Evolutionary conservation across 345 rosid species (phyloP).

Genomic region (Orychophragmus violaceus): DNA sequence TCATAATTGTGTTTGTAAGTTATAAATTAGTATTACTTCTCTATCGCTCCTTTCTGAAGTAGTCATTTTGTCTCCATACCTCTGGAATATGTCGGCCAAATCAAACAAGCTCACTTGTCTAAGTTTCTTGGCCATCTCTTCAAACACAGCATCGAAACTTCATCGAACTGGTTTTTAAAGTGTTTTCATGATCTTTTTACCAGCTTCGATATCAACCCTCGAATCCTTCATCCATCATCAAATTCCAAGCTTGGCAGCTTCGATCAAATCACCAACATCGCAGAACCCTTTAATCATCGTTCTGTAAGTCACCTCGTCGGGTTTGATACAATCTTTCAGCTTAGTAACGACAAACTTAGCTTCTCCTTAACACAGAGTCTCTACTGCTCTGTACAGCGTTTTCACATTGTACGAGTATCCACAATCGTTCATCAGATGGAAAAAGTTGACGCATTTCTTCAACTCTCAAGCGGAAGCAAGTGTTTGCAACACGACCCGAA

Average conservation of each 20-base stretch:
- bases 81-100: conserved; percentile 74
- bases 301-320: conserved; percentile 52
- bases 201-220: conserved; percentile 49
- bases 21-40: no score
- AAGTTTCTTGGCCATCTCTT: conserved; percentile 56
- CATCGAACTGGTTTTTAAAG: conserved; percentile 45
- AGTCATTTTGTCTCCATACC: conserved; percentile 84
- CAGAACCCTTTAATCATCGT: conserved; percentile 63
- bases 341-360: conserved; percentile 53
- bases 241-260: conserved; percentile 79
- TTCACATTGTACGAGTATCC: conserved; percentile 48
- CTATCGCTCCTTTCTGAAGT: conserved; percentile 72
- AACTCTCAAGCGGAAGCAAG: conserved; percentile 63
- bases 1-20: neutral
- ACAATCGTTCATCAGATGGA: conserved; percentile 57
- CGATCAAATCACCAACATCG: conserved; percentile 56
- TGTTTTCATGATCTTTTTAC: conserved; percentile 61
- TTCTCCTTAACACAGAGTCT: conserved; percentile 45
- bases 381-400: conserved; percentile 50
- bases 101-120: conserved; percentile 63
- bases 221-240: conserved; percentile 65
- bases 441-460: conserved; percentile 59
- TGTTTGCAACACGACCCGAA: conserved; percentile 48
- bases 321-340: conserved; percentile 48
- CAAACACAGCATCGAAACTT: conserved; percentile 71